A percentile compares a stretch with the other conserved stretches of the same genome.
Conservation (phyloP, 2,329 filamentous ascomycete species). For the Colletotrichum liaoningense region DNA sequence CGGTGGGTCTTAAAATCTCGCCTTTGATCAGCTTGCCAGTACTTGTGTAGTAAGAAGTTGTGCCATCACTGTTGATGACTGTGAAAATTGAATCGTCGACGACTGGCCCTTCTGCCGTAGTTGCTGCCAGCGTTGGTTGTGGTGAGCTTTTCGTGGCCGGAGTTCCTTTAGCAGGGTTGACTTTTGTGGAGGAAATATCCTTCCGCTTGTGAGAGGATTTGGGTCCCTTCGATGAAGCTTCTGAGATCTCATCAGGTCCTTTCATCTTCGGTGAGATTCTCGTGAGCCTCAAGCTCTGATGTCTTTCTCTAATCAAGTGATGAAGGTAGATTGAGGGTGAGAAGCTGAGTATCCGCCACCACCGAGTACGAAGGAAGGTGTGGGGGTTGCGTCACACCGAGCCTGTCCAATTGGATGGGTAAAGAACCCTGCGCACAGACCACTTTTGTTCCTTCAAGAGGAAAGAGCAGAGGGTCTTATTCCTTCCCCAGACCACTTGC, state of each 20-base stretch:
- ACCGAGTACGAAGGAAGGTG: neutral
- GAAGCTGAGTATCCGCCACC: no score
- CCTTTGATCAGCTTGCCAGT: neutral
- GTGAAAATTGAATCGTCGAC: neutral
- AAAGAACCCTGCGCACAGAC: neutral
- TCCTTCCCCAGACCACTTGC: neutral
- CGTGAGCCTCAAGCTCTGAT: neutral
- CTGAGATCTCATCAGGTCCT: neutral
- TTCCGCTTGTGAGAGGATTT: neutral
- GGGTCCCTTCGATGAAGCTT: neutral
- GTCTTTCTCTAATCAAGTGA: neutral
- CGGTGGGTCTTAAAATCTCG: neutral
- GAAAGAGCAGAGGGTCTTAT: neutral
- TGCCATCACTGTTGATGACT: slow-evolving; percentile 12
- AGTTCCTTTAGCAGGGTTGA: neutral
- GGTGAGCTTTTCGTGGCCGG: neutral
- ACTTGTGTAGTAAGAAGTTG: slow-evolving; percentile 1
- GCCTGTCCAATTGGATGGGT: neutral
- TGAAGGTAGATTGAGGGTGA: neutral
- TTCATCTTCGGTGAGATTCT: neutral
- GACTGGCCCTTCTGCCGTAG: neutral
- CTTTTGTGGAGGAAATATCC: neutral
- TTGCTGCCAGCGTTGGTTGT: neutral
- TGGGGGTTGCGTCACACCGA: neutral
- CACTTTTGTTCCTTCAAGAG: neutral